Evolutionary conservation across 2,329 filamentous ascomycete species (phyloP), one percentile per base, ranked within the genome.

Genomic region (Penicillium sp.): DNA sequence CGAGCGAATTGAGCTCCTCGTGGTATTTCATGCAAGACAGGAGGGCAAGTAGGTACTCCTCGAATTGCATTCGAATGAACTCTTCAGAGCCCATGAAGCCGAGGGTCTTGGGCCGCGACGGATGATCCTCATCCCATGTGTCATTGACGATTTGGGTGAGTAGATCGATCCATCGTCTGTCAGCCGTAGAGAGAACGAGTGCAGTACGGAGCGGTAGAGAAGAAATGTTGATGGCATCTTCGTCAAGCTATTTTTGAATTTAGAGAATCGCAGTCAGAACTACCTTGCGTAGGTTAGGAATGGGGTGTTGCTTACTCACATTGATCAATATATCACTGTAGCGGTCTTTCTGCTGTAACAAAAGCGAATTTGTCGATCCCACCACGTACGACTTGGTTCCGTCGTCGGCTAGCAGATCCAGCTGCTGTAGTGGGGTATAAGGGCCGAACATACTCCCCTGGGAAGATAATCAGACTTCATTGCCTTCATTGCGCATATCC

Each of bases 301-400:
- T 18, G 18, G 18, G 18, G 18, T 18, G 18, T 32, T 32, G 29
- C 7, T 8, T 27, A 40, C 68, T 60, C 62, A 77, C 75, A 65
- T 98, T 96, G 65, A 98, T 90, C 51, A 98, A 78, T 33, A 97
- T 89, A 63, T 98, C 93, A 67, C 90, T 95, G 67, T 98, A 97
- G 39, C 90, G 83, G 65, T 98, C 91, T 67, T 84, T 94, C 66
- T 98, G 93, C 62, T 96, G 90, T 9, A 98, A 74, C 32, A 98
- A 77, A 25, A 98, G 77, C 5, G 90, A 95, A 67, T 98, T 98
- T 34, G 93, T 98, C 57, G 90, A 96, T 54, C 93, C 93, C 48
- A 98, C 90, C 46, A 98, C 86, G 62, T 97, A 98, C 1, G 91
- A 96, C 72, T 95, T 97, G 18, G 93, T 97, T 37, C 89, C 88